These are phyloP conservation scores for Cytospora leucostoma DNA, from an alignment of 2,329 filamentous ascomycete genomes.

Conservation along the genomic window DNA sequence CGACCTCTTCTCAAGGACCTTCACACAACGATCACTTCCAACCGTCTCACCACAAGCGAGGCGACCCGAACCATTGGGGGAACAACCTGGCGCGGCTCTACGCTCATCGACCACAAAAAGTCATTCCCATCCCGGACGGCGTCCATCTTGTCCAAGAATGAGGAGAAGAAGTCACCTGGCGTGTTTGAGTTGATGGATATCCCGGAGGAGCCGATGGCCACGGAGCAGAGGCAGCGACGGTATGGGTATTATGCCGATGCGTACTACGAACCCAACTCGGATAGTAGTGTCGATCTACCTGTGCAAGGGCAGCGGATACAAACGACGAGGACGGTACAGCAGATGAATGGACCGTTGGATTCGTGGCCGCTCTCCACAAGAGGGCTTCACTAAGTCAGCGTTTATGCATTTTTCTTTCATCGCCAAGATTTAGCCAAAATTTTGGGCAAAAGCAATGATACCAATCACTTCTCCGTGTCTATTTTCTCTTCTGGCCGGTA, in stretches of 20 bases:
- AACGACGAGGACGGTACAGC: slow-evolving; percentile 8
- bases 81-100: slow-evolving; percentile 25
- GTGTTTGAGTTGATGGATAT: slow-evolving; percentile 22
- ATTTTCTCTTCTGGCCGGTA: no score
- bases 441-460: no score
- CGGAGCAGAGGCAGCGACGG: background rate
- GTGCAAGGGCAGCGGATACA: slow-evolving; percentile 9
- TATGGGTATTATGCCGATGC: slow-evolving; percentile 20
- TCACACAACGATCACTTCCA: slow-evolving; percentile 41
- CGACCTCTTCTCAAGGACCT: slow-evolving; percentile 49
- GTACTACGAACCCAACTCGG: slow-evolving; percentile 17
- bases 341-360: slow-evolving; percentile 12
- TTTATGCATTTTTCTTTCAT: no score
- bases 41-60: slow-evolving; percentile 23
- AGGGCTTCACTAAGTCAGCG: background rate
- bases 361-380: slow-evolving; percentile 12
- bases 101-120: slow-evolving; percentile 18
- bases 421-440: background rate
- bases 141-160: slow-evolving; percentile 22
- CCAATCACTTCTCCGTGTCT: no score
- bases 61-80: slow-evolving; percentile 8
- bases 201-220: slow-evolving; percentile 14
- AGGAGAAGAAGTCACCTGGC: slow-evolving; percentile 21
- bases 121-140: background rate
- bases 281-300: slow-evolving; percentile 4